A percentile compares a stretch with the other conserved stretches of the same genome.
These are phyloP conservation scores for Neofusicoccum laricinum DNA, from an alignment of 2,329 filamentous ascomycete genomes.

Conservation along the genomic window DNA sequence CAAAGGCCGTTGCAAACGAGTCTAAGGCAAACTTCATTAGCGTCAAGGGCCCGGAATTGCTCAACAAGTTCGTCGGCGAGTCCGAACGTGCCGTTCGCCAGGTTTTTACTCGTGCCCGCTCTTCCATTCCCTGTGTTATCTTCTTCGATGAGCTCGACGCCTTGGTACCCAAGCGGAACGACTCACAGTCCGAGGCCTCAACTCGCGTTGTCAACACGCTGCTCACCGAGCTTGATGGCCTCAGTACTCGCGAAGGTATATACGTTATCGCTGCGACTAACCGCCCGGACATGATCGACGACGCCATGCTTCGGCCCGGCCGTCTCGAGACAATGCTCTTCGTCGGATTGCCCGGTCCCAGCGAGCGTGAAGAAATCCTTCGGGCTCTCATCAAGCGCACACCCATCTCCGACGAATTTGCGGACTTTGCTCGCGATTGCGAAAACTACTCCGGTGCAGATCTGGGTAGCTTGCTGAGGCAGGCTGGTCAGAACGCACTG, in stretches of 20 bases:
- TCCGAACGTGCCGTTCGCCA: constrained; percentile 90
- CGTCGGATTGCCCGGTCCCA: constrained; percentile 75
- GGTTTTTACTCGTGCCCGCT: constrained; percentile 83
- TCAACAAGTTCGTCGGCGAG: constrained; percentile 96
- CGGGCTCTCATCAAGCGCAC: constrained; percentile 60
- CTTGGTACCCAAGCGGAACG: constrained; percentile 79
- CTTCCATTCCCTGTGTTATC: constrained; percentile 85
- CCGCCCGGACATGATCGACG: constrained; percentile 92
- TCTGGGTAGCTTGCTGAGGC: constrained; percentile 56
- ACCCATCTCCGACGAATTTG: constrained; percentile 54
- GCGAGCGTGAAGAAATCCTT: constrained; percentile 83
- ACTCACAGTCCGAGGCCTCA: constrained; percentile 72
- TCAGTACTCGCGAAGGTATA: constrained; percentile 75
- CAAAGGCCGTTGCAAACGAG: constrained; percentile 94
- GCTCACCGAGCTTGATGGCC: constrained; percentile 88
- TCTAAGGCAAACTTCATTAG: constrained; percentile 97
- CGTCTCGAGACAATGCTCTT: constrained; percentile 86
- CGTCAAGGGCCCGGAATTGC: constrained; percentile 90
- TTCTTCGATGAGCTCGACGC: constrained; percentile 99
- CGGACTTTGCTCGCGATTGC: constrained; percentile 69
- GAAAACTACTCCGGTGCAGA: constrained; percentile 73
- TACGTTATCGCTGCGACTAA: constrained; percentile 96
- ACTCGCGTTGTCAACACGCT: constrained; percentile 92
- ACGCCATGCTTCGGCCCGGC: constrained; percentile 88
- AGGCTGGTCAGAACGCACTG: constrained; percentile 58